Base-by-base conservation (phyloP, 1,284 basidiomycete genomes). In the Ceratobasidium sp. region DNA sequence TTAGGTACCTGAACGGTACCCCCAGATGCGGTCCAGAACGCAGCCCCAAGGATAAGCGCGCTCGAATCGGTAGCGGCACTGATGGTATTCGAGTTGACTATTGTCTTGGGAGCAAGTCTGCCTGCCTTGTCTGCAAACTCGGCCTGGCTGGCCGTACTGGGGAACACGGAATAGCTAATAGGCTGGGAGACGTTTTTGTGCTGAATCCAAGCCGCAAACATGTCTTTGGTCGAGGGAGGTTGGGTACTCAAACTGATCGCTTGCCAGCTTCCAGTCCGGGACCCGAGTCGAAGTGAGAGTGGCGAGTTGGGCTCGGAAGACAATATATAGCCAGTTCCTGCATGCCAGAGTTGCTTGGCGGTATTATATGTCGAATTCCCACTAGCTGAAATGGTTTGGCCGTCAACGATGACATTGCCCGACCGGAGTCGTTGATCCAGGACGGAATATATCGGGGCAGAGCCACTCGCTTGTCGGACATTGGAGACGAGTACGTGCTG, bases 181-280 rank as follows among this genome's bases (percentile, higher is more conserved):
- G n/a, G n/a, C n/a, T n/a, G n/a, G n/a, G n/a, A n/a, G n/a, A n/a
- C n/a, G n/a, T n/a, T n/a, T n/a, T n/a, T n/a, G n/a, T 88, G 86
- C 29, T 82, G 75, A 40, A 88, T 77, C 82, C 83, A 87, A 1
- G 87, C 87, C 0, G 85, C 78, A 78, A 89, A 90, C 20, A 90
- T 76, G 73, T 86, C 81, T 42, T 86, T 83, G 0, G 82, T 84
- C 32, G 78, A 75, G 2, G 82, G 79, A 13, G 85, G 84, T 57
- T 82, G 80, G 0, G 78, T 79, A 3, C 86, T 87, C 12, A 83
- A 87, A n/a, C 87, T 87, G 70, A 89, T 85, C 5, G 77, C 74
- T 15, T 82, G 79, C 88, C 88, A 90, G 72, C 84, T 80, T 1
- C 87, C 87, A 0, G 82, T 83, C 70, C 80, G 10, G 80, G 34